These are phyloP conservation scores for Alternaria rosae DNA, from an alignment of 2,329 filamentous ascomycete genomes.

Conservation along the genomic window DNA sequence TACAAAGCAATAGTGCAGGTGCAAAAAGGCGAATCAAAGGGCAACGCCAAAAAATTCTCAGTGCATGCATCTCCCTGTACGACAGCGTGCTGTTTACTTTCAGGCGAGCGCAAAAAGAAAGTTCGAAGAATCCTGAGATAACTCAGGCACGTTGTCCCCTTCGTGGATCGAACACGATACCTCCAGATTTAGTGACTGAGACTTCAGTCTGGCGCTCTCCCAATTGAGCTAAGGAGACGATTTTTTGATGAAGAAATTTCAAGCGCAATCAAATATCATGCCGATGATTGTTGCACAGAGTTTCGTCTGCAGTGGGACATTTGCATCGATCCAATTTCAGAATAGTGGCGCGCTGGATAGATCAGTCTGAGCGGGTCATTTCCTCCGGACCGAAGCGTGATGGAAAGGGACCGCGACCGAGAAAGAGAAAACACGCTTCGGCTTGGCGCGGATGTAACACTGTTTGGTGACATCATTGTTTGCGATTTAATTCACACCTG, in stretches of 20 bases:
- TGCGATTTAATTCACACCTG: background rate
- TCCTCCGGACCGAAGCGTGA: background rate
- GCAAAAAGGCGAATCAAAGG: background rate
- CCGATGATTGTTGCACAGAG: too few species aligned
- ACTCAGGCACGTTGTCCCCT: constrained; percentile 33
- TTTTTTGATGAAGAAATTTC: background rate
- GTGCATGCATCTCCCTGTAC: background rate
- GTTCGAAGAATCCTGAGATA: constrained; percentile 21
- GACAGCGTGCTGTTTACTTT: too few species aligned
- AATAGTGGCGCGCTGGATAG: background rate
- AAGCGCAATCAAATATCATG: too few species aligned
- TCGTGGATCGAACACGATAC: constrained; percentile 43
- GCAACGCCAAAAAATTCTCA: background rate
- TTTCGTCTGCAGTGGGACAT: background rate
- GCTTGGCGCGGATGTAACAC: constrained; percentile 18
- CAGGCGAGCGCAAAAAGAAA: constrained; percentile 6
- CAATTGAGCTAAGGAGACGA: constrained; percentile 42
- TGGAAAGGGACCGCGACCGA: background rate
- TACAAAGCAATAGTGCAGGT: background rate
- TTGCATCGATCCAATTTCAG: background rate
- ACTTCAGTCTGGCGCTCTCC: constrained; percentile 44
- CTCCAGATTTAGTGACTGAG: constrained; percentile 41
- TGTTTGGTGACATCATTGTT: constrained; percentile 26
- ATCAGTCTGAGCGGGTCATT: background rate
- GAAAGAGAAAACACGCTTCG: constrained; percentile 6